Percentiles rank a stretch among this genome's conserved stretches.
These are phyloP conservation scores for Nannizziopsis barbatae DNA, from an alignment of 2,329 filamentous ascomycete genomes.

Conservation along the genomic window DNA sequence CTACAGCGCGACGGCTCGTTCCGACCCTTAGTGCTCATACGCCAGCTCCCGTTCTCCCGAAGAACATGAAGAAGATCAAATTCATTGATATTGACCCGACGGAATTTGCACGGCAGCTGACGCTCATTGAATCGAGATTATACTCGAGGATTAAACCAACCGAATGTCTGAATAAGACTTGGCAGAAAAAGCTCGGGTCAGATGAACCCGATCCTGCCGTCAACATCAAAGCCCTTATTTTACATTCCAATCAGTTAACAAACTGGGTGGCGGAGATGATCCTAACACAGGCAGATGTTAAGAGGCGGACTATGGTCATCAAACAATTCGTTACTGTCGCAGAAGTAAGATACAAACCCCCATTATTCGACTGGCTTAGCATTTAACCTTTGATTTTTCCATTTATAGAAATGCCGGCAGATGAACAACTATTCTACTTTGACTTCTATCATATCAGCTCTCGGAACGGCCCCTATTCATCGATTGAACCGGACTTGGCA, in stretches of 20 bases:
- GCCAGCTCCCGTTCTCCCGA: conserved; percentile 82
- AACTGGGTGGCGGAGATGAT: conserved; percentile 99
- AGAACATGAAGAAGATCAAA: conserved; percentile 99
- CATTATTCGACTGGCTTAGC: no score
- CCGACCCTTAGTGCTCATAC: conserved; percentile 73
- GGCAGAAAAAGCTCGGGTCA: conserved; percentile 86
- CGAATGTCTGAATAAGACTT: conserved; percentile 95
- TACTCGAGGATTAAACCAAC: conserved; percentile 94
- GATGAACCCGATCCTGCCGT: conserved; percentile 59
- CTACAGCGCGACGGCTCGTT: conserved; percentile 71
- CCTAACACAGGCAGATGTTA: conserved; percentile 82
- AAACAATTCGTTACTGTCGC: conserved; percentile 96
- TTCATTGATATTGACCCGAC: conserved; percentile 93
- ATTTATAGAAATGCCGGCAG: conserved; percentile 68
- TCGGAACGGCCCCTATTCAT: conserved; percentile 89
- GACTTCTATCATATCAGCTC: conserved; percentile 92
- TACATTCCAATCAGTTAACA: conserved; percentile 96
- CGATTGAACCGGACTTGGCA: conserved; percentile 90
- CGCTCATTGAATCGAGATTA: conserved; percentile 86
- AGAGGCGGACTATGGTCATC: conserved; percentile 91
- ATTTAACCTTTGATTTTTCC: no score
- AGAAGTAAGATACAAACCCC: conserved; percentile 51
- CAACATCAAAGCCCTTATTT: conserved; percentile 90
- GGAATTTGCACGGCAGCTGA: conserved; percentile 94
- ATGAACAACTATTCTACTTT: conserved; percentile 96